Conservation (phyloP, 495 filamentous ascomycete genomes). For the Staphylotrichum tortipilum region DNA sequence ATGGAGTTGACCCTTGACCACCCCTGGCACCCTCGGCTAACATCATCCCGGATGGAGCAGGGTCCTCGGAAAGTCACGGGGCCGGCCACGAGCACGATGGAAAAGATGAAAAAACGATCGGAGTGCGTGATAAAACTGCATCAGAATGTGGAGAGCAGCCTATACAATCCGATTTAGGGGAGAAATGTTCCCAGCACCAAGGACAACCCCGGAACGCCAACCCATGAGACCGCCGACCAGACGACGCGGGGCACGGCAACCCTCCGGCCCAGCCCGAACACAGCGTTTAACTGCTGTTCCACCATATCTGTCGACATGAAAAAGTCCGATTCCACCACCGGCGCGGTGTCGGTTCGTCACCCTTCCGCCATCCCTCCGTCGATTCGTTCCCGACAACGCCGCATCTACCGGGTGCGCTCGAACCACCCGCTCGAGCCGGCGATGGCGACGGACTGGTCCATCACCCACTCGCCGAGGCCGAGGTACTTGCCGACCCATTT, state of each 20-base stretch:
- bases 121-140: constrained; percentile 5
- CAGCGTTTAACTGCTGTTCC: constrained; percentile 1
- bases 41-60: constrained; percentile 2
- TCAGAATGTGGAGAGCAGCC: background rate
- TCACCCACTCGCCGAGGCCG: constrained; percentile 91
- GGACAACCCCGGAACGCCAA: constrained; percentile 13
- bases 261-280: constrained; percentile 9
- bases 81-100: background rate
- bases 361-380: constrained; percentile 45
- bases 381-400: constrained; percentile 29
- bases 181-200: constrained; percentile 1
- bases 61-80: constrained; percentile 6
- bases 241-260: background rate
- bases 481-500: constrained; percentile 94
- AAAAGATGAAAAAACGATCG: background rate
- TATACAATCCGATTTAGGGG: constrained; percentile 3
- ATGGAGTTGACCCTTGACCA: background rate
- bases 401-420: constrained; percentile 67
- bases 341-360: background rate
- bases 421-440: constrained; percentile 83
- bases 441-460: constrained; percentile 92
- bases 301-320: background rate
- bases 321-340: background rate
- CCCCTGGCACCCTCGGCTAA: constrained; percentile 7
- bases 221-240: constrained; percentile 2